These are phyloP conservation scores for Candida buenavistaensis DNA, from an alignment of 1,139 yeast genomes.

Conservation along the genomic window DNA sequence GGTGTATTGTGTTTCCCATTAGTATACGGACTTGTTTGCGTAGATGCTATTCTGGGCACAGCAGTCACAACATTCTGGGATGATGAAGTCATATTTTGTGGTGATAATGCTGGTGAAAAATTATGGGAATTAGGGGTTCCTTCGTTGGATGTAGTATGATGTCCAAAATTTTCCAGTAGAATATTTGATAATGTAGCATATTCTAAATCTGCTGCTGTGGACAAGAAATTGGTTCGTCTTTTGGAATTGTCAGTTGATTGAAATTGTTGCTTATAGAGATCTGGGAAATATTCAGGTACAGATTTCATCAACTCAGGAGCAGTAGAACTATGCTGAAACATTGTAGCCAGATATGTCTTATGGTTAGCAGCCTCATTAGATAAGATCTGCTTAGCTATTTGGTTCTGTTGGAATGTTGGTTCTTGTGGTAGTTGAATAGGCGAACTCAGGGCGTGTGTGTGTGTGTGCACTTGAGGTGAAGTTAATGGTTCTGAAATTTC, in stretches of 20 bases:
- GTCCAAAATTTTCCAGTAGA: constrained; percentile 51
- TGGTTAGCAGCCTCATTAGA: constrained; percentile 6
- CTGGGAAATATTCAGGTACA: constrained; percentile 7
- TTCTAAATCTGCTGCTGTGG: constrained; percentile 79
- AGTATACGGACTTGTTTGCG: too few relatives aligned
- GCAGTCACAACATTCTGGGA: too few relatives aligned
- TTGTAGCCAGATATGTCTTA: constrained; percentile 16
- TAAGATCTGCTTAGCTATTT: too few relatives aligned
- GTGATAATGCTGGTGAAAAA: constrained; percentile 41
- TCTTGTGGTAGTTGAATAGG: too few relatives aligned
- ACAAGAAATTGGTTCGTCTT: constrained; percentile 50
- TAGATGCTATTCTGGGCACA: too few relatives aligned
- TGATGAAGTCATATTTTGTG: constrained; percentile 21
- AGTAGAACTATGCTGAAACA: constrained; percentile 18
- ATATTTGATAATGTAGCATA: constrained; percentile 77
- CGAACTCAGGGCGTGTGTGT: too few relatives aligned
- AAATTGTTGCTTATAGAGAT: constrained; percentile 8
- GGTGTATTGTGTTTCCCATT: constrained; percentile 5
- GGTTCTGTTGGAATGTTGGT: neutral
- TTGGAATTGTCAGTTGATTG: constrained; percentile 6
- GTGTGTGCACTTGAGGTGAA: too few relatives aligned
- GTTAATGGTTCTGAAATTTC: neutral
- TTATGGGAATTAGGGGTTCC: constrained; percentile 42
- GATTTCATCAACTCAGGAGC: constrained; percentile 13
- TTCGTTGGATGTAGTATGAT: constrained; percentile 37